Evolutionary conservation across 1,284 basidiomycete genomes (phyloP), one percentile per base, ranked within the genome.

Genomic region (Anthracocystis walkeri): DNA sequence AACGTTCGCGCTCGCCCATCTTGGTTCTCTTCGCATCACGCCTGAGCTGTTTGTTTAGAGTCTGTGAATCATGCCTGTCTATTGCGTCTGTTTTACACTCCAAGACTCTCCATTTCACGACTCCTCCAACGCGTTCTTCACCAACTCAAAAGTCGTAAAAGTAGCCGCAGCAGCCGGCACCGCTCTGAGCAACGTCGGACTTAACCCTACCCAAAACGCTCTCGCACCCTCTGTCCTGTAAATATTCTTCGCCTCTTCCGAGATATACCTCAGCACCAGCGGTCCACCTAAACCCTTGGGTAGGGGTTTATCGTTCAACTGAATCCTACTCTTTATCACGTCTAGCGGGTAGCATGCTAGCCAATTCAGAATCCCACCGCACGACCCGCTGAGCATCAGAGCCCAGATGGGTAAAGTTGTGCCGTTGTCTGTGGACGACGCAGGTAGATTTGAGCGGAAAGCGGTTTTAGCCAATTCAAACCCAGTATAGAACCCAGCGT

Each of bases 311-410:
- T 75, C 45, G 10, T 53, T 61, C 6, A 79, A 56, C 31, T 81
- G 79, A 1, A 81, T 75, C 10, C 70, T 41, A 4, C 53, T 60
- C 40, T 81, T 79, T 54, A 81, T 56, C 14, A 81, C 78, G 57
- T 81, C 79, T 5, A 95, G 87, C 0, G 94, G 95, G 85, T 97
- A 98, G 82, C 91, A 95, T 3, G 93, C 89, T 3, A 97, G 88
- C 96, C 96, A 99, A 84, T 99, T 98, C 1, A 91, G 90, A 51
- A 95, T 90, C 0, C 96, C 96, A 46, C 95, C 96, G 2, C 90
- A 91, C 0, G 92, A 92, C 5, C 96, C 96, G 57, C 93, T 93
- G 0, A 91, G 89, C 14, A 97, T 88, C 21, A 95, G 86, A 0
- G 93, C 92, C 94, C 95, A 97, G 1, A 96, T 90, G 0, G 95